Percentiles rank a stretch among this genome's conserved stretches.
phyloP scores from a whole-genome alignment of 495 filamentous ascomycete genomes.

The Neurospora cerealis region DNA sequence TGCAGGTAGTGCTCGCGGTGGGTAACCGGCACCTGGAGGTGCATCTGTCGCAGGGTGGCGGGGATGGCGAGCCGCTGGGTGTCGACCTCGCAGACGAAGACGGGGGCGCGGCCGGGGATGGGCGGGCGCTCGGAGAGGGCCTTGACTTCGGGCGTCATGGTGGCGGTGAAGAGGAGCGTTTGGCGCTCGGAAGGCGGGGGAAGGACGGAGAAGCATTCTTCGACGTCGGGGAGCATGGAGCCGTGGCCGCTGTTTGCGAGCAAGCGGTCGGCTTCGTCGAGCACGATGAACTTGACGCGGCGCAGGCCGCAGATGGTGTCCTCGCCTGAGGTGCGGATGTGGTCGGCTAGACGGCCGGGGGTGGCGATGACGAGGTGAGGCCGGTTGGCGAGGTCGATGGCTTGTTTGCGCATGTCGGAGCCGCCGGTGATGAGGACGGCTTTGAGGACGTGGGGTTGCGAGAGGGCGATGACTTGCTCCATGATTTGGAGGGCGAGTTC shows the following conservation, averaged over 20 bases:
- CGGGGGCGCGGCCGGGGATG: conserved; percentile 54
- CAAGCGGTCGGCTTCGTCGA: conserved; percentile 94
- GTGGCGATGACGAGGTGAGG: conserved; percentile 94
- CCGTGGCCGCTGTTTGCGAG: conserved; percentile 53
- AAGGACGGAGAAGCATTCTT: conserved; percentile 71
- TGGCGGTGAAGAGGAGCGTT: conserved; percentile 93
- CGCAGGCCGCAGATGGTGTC: conserved; percentile 77
- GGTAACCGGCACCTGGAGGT: conserved; percentile 76
- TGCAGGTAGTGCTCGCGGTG: conserved; percentile 93
- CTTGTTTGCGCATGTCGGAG: conserved; percentile 84
- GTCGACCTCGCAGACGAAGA: conserved; percentile 83
- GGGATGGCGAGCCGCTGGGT: conserved; percentile 66
- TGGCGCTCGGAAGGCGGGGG: conserved; percentile 65
- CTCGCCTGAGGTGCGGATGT: conserved; percentile 78
- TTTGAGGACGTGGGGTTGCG: conserved; percentile 74
- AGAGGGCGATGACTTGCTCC: conserved; percentile 90
- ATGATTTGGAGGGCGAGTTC: conserved; percentile 93
- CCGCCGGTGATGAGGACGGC: conserved; percentile 81
- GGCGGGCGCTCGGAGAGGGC: conserved; percentile 67
- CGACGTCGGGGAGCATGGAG: conserved; percentile 88
- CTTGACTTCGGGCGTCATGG: conserved; percentile 84
- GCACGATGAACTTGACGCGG: conserved; percentile 72
- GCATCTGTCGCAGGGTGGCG: conserved; percentile 68
- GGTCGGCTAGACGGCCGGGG: conserved; percentile 86
- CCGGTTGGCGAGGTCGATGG: conserved; percentile 64